Conservation (phyloP, 2,329 filamentous ascomycete genomes). For the Epicoccum sorghinum region DNA sequence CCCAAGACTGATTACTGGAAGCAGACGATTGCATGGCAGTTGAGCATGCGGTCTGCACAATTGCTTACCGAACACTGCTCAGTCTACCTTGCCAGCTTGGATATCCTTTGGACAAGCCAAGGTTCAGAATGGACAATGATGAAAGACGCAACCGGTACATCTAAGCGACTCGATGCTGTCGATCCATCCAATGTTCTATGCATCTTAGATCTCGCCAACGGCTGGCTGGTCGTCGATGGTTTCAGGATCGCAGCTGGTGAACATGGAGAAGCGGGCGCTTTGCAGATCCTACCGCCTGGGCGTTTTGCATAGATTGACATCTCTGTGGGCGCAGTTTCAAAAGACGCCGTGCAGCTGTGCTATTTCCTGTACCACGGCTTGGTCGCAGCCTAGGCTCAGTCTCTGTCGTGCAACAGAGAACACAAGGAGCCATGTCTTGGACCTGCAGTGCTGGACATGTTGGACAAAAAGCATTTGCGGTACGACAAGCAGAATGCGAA, state of each 20-base stretch:
- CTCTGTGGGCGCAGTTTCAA: background rate
- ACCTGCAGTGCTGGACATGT: conserved; percentile 1
- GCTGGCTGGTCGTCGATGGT: background rate
- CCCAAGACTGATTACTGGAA: too few species aligned
- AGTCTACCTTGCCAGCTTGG: too few species aligned
- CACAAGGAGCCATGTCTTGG: background rate
- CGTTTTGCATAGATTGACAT: conserved; percentile 10
- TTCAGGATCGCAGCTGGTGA: conserved; percentile 9
- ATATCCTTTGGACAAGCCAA: too few species aligned
- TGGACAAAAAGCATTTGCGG: conserved; percentile 10
- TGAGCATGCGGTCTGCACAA: too few species aligned
- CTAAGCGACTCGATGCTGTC: too few species aligned
- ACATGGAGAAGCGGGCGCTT: conserved; percentile 10
- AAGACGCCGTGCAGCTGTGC: background rate
- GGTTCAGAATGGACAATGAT: too few species aligned
- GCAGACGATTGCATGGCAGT: too few species aligned
- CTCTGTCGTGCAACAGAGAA: background rate
- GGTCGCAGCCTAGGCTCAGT: background rate
- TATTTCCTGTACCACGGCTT: conserved; percentile 4
- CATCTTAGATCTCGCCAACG: conserved; percentile 2
- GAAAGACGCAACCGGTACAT: too few species aligned
- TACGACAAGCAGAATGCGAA: conserved; percentile 6
- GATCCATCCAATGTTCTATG: background rate
- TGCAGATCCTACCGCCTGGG: conserved; percentile 7
- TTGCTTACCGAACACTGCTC: too few species aligned